Conservation (phyloP, 306 rosid genomes). For the Begonia masoniana region DNA sequence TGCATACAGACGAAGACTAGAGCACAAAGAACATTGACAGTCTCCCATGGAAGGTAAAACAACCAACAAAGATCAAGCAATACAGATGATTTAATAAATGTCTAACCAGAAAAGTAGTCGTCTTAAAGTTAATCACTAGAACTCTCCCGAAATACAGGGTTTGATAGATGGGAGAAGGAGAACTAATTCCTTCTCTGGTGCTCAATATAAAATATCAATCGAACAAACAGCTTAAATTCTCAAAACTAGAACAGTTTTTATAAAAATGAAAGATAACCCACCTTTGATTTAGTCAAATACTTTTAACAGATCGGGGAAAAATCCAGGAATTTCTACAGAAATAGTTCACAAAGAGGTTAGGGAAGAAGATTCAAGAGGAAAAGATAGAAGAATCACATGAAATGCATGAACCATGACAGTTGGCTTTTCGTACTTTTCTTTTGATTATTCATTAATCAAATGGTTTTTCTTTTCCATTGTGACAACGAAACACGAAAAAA, state of each 20-base stretch:
- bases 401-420: constrained; percentile 47
- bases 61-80: constrained; percentile 25
- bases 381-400: constrained; percentile 51
- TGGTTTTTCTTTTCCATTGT: constrained; percentile 9
- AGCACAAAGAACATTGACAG: too few relatives aligned
- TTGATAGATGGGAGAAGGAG: too few relatives aligned
- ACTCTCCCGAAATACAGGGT: constrained; percentile 22
- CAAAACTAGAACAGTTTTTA: constrained; percentile 14
- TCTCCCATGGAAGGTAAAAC: constrained; percentile 1
- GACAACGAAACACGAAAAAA: constrained; percentile 22
- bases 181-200: constrained; percentile 6
- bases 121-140: constrained; percentile 65
- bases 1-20: background rate
- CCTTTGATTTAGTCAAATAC: constrained; percentile 33
- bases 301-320: constrained; percentile 28
- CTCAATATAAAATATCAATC: constrained; percentile 8
- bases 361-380: constrained; percentile 19
- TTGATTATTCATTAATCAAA: constrained; percentile 21
- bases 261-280: constrained; percentile 20
- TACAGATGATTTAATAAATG: constrained; percentile 36
- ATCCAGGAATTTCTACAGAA: constrained; percentile 39
- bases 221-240: constrained; percentile 13
- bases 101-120: constrained; percentile 66
- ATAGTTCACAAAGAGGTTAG: constrained; percentile 20
- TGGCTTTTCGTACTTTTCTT: constrained; percentile 5